These are phyloP conservation scores for Styphnolobium japonicum DNA, from an alignment of 306 rosid genomes.

Conservation along the genomic window DNA sequence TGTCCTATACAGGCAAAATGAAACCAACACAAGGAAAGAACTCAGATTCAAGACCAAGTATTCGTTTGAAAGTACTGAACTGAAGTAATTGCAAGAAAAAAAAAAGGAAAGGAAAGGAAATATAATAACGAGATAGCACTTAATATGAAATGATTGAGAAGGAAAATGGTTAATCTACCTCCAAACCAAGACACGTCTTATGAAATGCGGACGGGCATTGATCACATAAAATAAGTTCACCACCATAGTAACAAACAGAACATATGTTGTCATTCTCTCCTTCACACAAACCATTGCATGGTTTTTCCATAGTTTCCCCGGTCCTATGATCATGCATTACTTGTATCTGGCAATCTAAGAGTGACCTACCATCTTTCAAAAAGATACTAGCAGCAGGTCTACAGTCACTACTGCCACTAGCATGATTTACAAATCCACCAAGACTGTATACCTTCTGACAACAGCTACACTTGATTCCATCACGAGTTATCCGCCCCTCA, in stretches of 20 bases:
- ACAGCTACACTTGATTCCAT: slow-evolving; percentile 81
- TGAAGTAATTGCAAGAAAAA: background rate
- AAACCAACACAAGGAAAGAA: slow-evolving; percentile 25
- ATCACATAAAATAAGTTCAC: slow-evolving; percentile 81
- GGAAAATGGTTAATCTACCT: slow-evolving; percentile 46
- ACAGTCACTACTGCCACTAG: slow-evolving; percentile 35
- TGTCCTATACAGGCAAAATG: slow-evolving; percentile 46
- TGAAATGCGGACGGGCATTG: slow-evolving; percentile 84
- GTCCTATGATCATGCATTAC: slow-evolving; percentile 30
- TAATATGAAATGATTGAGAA: slow-evolving; percentile 17
- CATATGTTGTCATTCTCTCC: slow-evolving; percentile 73
- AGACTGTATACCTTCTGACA: slow-evolving; percentile 53
- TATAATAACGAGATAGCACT: slow-evolving; percentile 1
- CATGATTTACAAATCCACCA: slow-evolving; percentile 60
- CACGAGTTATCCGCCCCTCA: slow-evolving; percentile 60
- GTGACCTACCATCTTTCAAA: slow-evolving; percentile 70
- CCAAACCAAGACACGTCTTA: slow-evolving; percentile 58
- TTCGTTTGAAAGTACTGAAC: background rate
- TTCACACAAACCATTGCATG: background rate
- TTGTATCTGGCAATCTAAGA: slow-evolving; percentile 62
- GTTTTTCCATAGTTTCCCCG: slow-evolving; percentile 13
- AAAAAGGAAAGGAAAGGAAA: background rate
- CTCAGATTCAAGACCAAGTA: slow-evolving; percentile 23
- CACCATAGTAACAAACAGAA: slow-evolving; percentile 80
- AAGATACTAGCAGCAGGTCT: slow-evolving; percentile 51